These are phyloP conservation scores for Avena eriantha DNA, from an alignment of 176 grass and related monocot genomes.

Conservation along the genomic window DNA sequence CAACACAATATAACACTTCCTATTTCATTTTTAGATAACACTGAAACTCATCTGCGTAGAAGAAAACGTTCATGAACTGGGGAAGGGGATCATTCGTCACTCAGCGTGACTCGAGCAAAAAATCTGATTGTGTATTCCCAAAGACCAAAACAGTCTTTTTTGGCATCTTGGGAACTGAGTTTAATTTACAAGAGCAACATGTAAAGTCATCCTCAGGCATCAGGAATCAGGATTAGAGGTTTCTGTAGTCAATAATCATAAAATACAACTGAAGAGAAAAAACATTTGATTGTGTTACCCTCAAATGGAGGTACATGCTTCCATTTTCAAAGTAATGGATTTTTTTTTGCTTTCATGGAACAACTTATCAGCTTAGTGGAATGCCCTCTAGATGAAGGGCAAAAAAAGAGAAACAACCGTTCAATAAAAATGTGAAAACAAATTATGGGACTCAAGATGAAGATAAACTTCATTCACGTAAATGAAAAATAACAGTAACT, in stretches of 20 bases:
- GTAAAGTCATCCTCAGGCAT: not conserved
- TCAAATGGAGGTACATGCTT: conserved; percentile 23
- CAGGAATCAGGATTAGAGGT: not conserved
- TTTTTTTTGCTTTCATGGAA: conserved; percentile 38
- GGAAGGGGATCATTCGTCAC: conserved; percentile 8
- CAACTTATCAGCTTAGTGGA: conserved; percentile 8
- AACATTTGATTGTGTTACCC: not conserved
- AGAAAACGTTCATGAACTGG: conserved; percentile 1
- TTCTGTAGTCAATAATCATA: not conserved
- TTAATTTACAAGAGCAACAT: conserved; percentile 11
- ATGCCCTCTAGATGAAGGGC: conserved; percentile 25
- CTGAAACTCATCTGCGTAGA: conserved; percentile 17
- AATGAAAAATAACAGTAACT: conserved; percentile 27
- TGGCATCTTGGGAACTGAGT: not conserved
- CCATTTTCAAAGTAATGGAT: conserved; percentile 21
- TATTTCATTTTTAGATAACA: not conserved
- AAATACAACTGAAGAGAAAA: conserved; percentile 4
- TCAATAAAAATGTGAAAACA: not conserved
- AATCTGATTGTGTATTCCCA: not conserved
- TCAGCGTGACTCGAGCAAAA: conserved; percentile 2
- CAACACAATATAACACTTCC: not conserved
- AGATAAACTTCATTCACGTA: conserved; percentile 15
- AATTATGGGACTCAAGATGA: conserved; percentile 22
- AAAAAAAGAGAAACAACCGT: conserved; percentile 15
- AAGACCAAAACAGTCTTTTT: not conserved